phyloP scores from a whole-genome alignment of 2,329 filamentous ascomycete species.

The Ramichloridium luteum region DNA sequence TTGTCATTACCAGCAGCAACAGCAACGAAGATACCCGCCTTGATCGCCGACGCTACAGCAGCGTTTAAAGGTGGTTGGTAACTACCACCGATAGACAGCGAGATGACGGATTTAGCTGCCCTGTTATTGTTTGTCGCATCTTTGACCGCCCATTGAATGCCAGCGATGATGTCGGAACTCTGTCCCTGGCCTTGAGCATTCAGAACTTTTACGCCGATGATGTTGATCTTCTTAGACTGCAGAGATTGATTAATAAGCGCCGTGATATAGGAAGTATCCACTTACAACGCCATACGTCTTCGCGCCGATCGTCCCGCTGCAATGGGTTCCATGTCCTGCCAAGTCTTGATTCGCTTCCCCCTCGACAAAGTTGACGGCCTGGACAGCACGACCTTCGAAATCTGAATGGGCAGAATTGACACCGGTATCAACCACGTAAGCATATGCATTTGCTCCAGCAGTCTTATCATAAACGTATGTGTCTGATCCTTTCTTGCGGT shows the following conservation, averaged over 20 bases:
- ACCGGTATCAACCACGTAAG: slow-evolving; percentile 15
- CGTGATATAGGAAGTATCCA: too few species aligned
- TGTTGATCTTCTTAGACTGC: slow-evolving; percentile 30
- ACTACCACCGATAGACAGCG: slow-evolving; percentile 31
- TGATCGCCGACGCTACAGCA: slow-evolving; percentile 26
- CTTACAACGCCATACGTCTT: slow-evolving; percentile 45
- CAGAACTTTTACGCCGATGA: slow-evolving; percentile 40
- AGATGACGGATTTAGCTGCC: slow-evolving; percentile 41
- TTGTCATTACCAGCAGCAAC: slow-evolving; percentile 27
- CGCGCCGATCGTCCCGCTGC: slow-evolving; percentile 73
- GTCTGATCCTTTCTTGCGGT: slow-evolving; percentile 14
- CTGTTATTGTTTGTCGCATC: slow-evolving; percentile 62
- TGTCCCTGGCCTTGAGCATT: slow-evolving; percentile 32
- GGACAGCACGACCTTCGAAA: slow-evolving; percentile 26
- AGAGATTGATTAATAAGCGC: too few species aligned
- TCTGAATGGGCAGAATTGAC: slow-evolving; percentile 19
- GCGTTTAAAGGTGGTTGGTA: slow-evolving; percentile 27
- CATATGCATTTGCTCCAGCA: slow-evolving; percentile 8
- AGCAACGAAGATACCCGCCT: slow-evolving; percentile 28
- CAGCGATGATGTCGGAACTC: slow-evolving; percentile 33
- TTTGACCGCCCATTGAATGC: slow-evolving; percentile 34
- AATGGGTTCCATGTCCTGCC: slow-evolving; percentile 56
- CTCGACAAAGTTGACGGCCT: slow-evolving; percentile 15
- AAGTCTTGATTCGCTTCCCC: slow-evolving; percentile 29
- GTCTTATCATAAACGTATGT: slow-evolving; percentile 12